Conservation (phyloP, 2,329 filamentous ascomycete species). For the Nigrospora osmanthi region DNA sequence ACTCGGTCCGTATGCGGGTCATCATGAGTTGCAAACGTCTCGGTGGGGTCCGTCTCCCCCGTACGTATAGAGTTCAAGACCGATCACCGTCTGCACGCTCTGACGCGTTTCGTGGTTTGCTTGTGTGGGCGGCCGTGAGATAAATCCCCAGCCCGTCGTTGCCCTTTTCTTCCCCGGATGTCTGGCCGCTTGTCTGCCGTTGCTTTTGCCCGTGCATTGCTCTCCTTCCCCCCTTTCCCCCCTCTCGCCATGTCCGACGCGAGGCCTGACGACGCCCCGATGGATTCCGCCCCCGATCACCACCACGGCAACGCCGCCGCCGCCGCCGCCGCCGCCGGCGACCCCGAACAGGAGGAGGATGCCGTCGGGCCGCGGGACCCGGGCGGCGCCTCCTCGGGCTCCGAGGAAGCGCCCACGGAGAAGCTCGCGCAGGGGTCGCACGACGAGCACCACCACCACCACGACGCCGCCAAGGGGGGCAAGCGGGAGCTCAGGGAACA, state of each 20-base stretch:
- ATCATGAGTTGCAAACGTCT: neutral
- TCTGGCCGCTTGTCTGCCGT: neutral
- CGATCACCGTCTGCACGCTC: neutral
- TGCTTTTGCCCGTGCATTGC: neutral
- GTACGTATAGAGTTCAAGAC: neutral
- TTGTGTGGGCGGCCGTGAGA: neutral
- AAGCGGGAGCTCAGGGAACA: constrained; percentile 36
- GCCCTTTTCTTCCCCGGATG: neutral
- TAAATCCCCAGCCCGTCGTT: neutral
- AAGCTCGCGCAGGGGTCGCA: neutral
- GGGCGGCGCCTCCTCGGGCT: neutral
- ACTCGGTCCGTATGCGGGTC: constrained; percentile 1
- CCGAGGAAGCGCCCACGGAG: neutral
- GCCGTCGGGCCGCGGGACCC: neutral
- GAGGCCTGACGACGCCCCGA: neutral
- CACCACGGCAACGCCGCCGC: neutral
- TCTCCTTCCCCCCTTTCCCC: too few species aligned
- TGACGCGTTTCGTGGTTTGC: neutral
- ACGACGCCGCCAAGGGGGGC: constrained; percentile 10
- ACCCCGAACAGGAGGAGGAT: neutral
- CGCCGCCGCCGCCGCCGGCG: neutral
- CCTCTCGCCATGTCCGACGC: neutral
- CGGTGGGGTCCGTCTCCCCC: neutral
- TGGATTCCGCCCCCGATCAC: neutral
- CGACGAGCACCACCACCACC: neutral